phyloP scores from a whole-genome alignment of 192 early-diverging fungal genomes.

The Cetraspora pellucida region DNA sequence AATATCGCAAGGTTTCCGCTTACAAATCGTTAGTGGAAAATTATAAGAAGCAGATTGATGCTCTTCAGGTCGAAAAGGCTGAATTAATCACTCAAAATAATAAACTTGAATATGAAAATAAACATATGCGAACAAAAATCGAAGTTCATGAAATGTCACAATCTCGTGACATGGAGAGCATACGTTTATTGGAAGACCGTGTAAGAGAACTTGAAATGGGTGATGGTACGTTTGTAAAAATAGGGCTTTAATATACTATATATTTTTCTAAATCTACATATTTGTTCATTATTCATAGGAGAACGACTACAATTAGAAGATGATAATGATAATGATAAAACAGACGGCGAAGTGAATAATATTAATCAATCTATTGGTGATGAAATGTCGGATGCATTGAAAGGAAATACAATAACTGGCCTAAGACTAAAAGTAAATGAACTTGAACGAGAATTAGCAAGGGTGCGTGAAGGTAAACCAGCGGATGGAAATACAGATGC shows the following conservation, averaged over 20 bases:
- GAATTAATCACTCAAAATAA: constrained; percentile 69
- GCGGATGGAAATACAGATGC: constrained; percentile 35
- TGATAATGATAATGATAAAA: constrained; percentile 40
- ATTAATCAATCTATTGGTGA: constrained; percentile 41
- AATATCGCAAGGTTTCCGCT: constrained; percentile 78
- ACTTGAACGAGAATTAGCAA: constrained; percentile 63
- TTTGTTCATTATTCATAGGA: constrained; percentile 36
- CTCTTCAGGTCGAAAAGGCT: constrained; percentile 74
- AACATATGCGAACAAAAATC: constrained; percentile 59
- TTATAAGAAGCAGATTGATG: constrained; percentile 80
- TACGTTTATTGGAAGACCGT: constrained; percentile 76
- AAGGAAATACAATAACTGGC: constrained; percentile 41
- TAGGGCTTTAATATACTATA: constrained; percentile 34
- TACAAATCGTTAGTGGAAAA: constrained; percentile 85
- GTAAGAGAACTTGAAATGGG: constrained; percentile 81
- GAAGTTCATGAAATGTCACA: constrained; percentile 67
- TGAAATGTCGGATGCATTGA: constrained; percentile 36
- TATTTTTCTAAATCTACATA: constrained; percentile 37
- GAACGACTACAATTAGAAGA: constrained; percentile 44
- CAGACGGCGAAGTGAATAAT: constrained; percentile 33
- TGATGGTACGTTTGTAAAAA: constrained; percentile 41
- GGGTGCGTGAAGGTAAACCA: constrained; percentile 31
- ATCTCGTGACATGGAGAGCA: constrained; percentile 72
- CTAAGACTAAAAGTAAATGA: constrained; percentile 57
- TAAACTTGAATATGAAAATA: constrained; percentile 71